These are phyloP conservation scores for Globisporangium emineosum DNA, from an alignment of 352 stramenopile species.

Conservation along the genomic window DNA sequence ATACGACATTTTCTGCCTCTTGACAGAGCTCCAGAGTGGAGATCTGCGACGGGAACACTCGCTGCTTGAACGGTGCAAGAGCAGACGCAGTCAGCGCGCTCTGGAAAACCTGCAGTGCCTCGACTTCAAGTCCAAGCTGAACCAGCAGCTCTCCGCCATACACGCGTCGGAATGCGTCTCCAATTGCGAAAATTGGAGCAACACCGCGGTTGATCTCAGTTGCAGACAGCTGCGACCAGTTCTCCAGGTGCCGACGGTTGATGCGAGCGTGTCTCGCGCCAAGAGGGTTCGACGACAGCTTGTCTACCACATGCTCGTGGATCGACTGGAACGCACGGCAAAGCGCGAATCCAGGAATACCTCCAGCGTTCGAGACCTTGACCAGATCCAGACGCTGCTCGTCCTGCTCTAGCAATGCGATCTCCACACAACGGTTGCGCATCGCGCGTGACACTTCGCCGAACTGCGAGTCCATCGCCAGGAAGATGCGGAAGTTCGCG, in stretches of 20 bases:
- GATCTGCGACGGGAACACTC: slow-evolving; percentile 28
- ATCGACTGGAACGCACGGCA: slow-evolving; percentile 55
- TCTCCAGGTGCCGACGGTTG: slow-evolving; percentile 70
- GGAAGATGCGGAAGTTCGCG: slow-evolving; percentile 98
- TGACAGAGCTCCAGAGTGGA: slow-evolving; percentile 66
- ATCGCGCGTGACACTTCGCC: slow-evolving; percentile 99
- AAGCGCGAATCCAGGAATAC: slow-evolving; percentile 69
- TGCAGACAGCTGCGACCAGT: slow-evolving; percentile 65
- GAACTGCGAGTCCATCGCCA: slow-evolving; percentile 96
- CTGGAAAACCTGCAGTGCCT: slow-evolving; percentile 32
- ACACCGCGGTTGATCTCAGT: slow-evolving; percentile 64
- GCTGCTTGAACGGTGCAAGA: slow-evolving; percentile 24
- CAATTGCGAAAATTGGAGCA: slow-evolving; percentile 38
- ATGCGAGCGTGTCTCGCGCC: slow-evolving; percentile 37
- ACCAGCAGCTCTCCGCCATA: slow-evolving; percentile 51
- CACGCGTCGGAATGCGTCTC: slow-evolving; percentile 55
- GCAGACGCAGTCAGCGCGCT: slow-evolving; percentile 28
- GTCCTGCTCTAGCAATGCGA: slow-evolving; percentile 69
- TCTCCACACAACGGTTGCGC: slow-evolving; percentile 99
- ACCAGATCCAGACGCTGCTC: slow-evolving; percentile 63
- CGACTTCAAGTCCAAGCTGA: slow-evolving; percentile 41
- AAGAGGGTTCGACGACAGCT: slow-evolving; percentile 23
- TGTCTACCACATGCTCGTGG: slow-evolving; percentile 47
- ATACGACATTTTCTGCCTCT: slow-evolving; percentile 40
- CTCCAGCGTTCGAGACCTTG: slow-evolving; percentile 48